Base-by-base conservation (phyloP, 2,329 filamentous ascomycete species). In the Coleophoma eucalyptorum region DNA sequence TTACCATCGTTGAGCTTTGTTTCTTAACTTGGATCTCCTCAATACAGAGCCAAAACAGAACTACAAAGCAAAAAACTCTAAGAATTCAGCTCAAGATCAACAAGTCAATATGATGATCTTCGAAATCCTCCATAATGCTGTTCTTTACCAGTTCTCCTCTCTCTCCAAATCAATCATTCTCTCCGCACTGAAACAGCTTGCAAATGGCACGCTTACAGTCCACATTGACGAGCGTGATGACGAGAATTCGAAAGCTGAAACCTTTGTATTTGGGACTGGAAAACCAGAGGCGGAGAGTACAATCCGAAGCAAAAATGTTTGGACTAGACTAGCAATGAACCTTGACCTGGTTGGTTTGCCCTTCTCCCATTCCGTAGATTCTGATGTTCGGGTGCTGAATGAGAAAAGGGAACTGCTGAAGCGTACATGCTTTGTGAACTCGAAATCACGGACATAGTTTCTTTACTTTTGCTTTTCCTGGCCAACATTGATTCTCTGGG, bases 371-470 rank as follows among this genome's bases (percentile, higher is more conserved):
- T 37, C 16, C 13, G 16, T 37, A 37, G 16, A 37, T 13, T 37
- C 34, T 6, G 16, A 16, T 37, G 34, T 6, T 11, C 2, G 18
- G 16, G 7, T 12, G 5, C 16, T 37, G 34, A 37, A 16, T 37
- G 6, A 37, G 3, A 37, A 37, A 7, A 56, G 54, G 54, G 52
- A 2, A 52, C 51, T 37, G 50, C 47, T 8, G 54, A 57, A 38
- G 80, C 83, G 31, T 88, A 85, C 60, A 88, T 89, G 83, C 72
- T 87, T 4, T 80, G 80, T 46, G 84, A 89, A 65, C 73, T 87
- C 33, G 77, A 81, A 43, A 87, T 84, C 53, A 69, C 78, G 15
- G 78, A 88, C 62, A 64, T 89, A 54, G 82, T 81, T 4, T 21
- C 21, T 38, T 21, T 55, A 4, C 34, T 37, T 37, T 16, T 37